These are phyloP conservation scores for Cutaneotrichosporon dermatis DNA, from an alignment of 1,284 basidiomycete genomes.

Conservation along the genomic window DNA sequence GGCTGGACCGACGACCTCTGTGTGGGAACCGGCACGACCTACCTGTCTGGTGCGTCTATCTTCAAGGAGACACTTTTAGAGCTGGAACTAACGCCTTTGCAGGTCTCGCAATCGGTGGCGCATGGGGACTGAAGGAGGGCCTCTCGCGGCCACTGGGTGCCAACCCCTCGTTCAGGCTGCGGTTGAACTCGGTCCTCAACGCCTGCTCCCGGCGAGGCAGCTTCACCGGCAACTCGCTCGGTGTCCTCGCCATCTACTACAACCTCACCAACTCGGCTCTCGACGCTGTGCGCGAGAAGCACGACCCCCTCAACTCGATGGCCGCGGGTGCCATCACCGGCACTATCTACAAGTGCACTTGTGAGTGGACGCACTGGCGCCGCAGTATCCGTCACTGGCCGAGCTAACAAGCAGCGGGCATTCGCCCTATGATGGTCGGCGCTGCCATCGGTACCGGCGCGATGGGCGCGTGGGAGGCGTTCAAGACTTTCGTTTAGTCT, in stretches of 20 bases:
- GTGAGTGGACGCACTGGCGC: slow-evolving; percentile 53
- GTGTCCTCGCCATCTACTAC: slow-evolving; percentile 92
- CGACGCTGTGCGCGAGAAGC: slow-evolving; percentile 80
- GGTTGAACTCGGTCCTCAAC: slow-evolving; percentile 96
- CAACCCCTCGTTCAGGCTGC: slow-evolving; percentile 65
- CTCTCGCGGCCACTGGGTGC: slow-evolving; percentile 71
- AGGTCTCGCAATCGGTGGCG: slow-evolving; percentile 90
- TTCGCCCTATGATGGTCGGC: slow-evolving; percentile 80
- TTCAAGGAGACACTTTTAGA: background rate
- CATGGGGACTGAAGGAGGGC: slow-evolving; percentile 95
- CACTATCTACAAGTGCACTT: slow-evolving; percentile 87
- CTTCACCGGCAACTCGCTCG: slow-evolving; percentile 97
- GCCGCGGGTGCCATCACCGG: slow-evolving; percentile 87
- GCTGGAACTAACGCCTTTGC: slow-evolving; percentile 8
- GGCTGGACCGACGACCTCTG: slow-evolving; percentile 99
- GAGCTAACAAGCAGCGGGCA: slow-evolving; percentile 64
- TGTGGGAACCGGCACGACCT: slow-evolving; percentile 98
- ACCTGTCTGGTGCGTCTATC: slow-evolving; percentile 78
- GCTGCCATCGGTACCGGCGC: slow-evolving; percentile 80
- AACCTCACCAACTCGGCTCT: slow-evolving; percentile 94
- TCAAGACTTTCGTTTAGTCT: slow-evolving; percentile 61
- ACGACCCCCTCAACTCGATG: slow-evolving; percentile 88
- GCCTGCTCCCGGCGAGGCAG: slow-evolving; percentile 93
- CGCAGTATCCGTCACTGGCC: no score
- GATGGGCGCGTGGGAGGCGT: slow-evolving; percentile 86